phyloP scores from a whole-genome alignment of 1,284 basidiomycete genomes.

The Takashimella koratensis region DNA sequence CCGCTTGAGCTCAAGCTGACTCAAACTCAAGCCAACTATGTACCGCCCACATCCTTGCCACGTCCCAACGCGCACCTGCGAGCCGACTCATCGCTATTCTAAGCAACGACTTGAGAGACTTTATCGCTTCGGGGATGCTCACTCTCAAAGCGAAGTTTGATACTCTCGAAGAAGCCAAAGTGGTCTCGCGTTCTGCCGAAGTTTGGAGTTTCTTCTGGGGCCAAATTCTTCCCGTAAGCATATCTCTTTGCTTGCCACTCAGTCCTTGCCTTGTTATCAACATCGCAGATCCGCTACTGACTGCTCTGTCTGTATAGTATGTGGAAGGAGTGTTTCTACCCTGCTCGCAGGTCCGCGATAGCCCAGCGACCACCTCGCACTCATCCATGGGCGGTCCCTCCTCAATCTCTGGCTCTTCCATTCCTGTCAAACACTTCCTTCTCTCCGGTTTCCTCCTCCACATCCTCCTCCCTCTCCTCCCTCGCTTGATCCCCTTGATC shows the following conservation, averaged over 20 bases:
- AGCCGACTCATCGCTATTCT: slow-evolving; percentile 55
- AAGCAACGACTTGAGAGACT: slow-evolving; percentile 72
- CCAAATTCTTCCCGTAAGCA: slow-evolving; percentile 69
- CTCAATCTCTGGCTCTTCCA: slow-evolving; percentile 18
- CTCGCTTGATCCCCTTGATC: slow-evolving; percentile 35
- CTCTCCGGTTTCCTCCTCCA: slow-evolving; percentile 48
- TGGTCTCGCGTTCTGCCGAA: slow-evolving; percentile 74
- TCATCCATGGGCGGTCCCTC: slow-evolving; percentile 3
- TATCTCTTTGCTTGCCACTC: too few species aligned
- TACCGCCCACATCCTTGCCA: slow-evolving; percentile 39
- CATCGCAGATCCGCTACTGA: not conserved
- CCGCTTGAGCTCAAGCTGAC: too few species aligned
- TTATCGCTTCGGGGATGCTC: slow-evolving; percentile 83
- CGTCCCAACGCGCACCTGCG: slow-evolving; percentile 37
- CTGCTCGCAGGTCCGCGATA: slow-evolving; percentile 40
- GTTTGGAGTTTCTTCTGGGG: slow-evolving; percentile 95
- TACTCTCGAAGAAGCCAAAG: slow-evolving; percentile 58
- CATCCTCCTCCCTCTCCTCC: slow-evolving; percentile 46
- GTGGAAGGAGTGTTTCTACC: slow-evolving; percentile 54
- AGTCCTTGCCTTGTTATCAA: not conserved
- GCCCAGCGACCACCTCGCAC: slow-evolving; percentile 16
- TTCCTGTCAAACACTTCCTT: slow-evolving; percentile 45
- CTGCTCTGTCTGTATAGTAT: slow-evolving; percentile 25
- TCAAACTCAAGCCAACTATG: slow-evolving; percentile 27
- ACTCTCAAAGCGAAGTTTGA: slow-evolving; percentile 81